phyloP scores from a whole-genome alignment of 192 early-diverging fungal species.

The Funneliformis geosporum region DNA sequence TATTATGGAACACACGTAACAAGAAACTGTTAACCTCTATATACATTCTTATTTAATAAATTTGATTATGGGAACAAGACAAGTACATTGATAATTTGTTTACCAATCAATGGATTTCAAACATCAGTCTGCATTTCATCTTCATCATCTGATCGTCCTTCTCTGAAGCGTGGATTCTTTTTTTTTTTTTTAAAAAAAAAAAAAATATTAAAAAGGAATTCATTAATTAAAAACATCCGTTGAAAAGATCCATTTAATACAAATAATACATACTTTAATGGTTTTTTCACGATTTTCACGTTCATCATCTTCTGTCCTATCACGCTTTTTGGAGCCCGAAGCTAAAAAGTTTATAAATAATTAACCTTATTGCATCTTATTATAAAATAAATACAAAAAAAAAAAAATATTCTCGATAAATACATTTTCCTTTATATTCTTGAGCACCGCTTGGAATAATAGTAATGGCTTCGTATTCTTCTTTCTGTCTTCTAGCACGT shows the following conservation, averaged over 20 bases:
- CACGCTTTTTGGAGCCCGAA: not conserved
- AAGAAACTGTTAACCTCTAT: too few relatives aligned
- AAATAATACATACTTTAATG: not conserved
- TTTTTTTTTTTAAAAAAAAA: not conserved
- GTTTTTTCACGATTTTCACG: not conserved
- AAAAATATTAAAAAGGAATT: not conserved
- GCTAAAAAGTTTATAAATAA: not conserved
- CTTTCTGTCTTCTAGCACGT: conserved; percentile 63
- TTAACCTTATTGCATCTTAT: not conserved
- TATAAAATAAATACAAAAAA: not conserved
- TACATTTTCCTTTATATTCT: conserved; percentile 37
- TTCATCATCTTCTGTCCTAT: conserved; percentile 14
- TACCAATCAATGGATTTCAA: not conserved
- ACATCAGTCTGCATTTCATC: conserved; percentile 36
- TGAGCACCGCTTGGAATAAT: conserved; percentile 56
- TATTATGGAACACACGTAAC: not conserved
- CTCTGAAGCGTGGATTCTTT: conserved; percentile 46
- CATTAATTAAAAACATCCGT: not conserved
- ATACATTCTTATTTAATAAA: too few relatives aligned
- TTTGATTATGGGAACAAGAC: too few relatives aligned
- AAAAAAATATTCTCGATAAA: not conserved
- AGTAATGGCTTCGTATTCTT: conserved; percentile 69
- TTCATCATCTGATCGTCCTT: conserved; percentile 44
- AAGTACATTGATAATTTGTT: too few relatives aligned
- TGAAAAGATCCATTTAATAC: not conserved